phyloP scores from a whole-genome alignment of 163 green algal genomes.

The Trebouxiophyceae sp. region DNA sequence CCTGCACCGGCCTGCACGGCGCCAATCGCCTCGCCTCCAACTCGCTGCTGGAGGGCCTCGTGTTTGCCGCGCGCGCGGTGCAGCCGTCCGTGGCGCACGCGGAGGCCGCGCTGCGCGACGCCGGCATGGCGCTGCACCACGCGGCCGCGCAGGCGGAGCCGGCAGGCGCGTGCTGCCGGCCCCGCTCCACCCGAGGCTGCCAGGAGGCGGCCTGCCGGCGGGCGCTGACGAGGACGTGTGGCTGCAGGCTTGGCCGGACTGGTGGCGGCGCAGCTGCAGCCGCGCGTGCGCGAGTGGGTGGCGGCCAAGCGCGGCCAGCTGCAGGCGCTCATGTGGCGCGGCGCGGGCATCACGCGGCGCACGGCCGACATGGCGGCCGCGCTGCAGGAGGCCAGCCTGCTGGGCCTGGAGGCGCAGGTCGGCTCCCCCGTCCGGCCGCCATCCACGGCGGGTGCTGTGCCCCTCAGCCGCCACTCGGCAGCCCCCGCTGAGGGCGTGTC shows the following conservation, averaged over 20 bases:
- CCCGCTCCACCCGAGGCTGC: too few relatives aligned
- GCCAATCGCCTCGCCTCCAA: slow-evolving; percentile 96
- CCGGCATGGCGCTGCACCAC: slow-evolving; percentile 43
- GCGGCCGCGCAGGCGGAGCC: slow-evolving; percentile 38
- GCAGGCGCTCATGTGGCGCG: slow-evolving; percentile 63
- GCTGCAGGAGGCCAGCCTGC: slow-evolving; percentile 25
- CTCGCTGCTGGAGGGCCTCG: slow-evolving; percentile 92
- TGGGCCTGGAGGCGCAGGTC: slow-evolving; percentile 56
- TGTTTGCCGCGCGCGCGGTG: slow-evolving; percentile 79
- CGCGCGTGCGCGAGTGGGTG: too few relatives aligned
- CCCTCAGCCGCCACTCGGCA: too few relatives aligned
- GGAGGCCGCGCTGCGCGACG: slow-evolving; percentile 16
- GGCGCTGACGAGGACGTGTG: not conserved
- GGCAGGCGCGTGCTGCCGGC: slow-evolving; percentile 3
- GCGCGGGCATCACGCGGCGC: slow-evolving; percentile 68
- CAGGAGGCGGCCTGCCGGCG: too few relatives aligned
- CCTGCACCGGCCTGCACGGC: slow-evolving; percentile 91
- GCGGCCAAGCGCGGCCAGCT: slow-evolving; percentile 47
- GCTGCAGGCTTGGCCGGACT: too few relatives aligned
- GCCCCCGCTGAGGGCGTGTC: too few relatives aligned
- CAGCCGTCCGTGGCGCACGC: slow-evolving; percentile 54
- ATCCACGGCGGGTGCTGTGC: too few relatives aligned
- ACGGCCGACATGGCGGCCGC: slow-evolving; percentile 27
- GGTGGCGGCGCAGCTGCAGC: too few relatives aligned
- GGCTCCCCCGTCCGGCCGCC: too few relatives aligned